Percentiles rank a stretch among this genome's conserved stretches.
phyloP scores from a whole-genome alignment of 1,139 yeast genomes.

The Yamadazyma dendronema region DNA sequence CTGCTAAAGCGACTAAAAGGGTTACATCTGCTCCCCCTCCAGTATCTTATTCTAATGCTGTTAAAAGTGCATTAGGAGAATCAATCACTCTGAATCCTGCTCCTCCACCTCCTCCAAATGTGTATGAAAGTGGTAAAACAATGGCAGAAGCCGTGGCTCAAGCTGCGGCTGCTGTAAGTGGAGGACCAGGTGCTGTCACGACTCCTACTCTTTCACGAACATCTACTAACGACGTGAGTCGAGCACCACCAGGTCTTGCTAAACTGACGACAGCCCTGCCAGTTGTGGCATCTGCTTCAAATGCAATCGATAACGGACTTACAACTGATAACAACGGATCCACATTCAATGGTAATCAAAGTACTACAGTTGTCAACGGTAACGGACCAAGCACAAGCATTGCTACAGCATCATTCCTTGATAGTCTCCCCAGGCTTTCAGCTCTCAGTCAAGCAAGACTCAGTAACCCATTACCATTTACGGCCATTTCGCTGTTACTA shows the following conservation, averaged over 20 bases:
- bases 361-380: conserved; percentile 5
- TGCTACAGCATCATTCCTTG: conserved; percentile 23
- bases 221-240: neutral
- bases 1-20: conserved; percentile 1
- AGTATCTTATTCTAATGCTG: conserved; percentile 22
- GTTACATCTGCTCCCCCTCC: conserved; percentile 9
- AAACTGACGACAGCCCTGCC: neutral
- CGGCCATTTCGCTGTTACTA: conserved; percentile 54
- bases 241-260: conserved; percentile 1
- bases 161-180: conserved; percentile 3
- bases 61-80: conserved; percentile 16
- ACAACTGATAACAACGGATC: conserved; percentile 9
- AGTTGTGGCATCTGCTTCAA: conserved; percentile 15
- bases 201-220: conserved; percentile 1
- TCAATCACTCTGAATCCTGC: conserved; percentile 6
- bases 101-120: conserved; percentile 10
- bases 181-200: conserved; percentile 7
- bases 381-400: conserved; percentile 15
- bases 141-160: conserved; percentile 17
- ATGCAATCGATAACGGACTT: conserved; percentile 9
- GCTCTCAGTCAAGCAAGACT: conserved; percentile 36
- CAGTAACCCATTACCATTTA: conserved; percentile 53
- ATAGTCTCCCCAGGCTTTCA: conserved; percentile 29
- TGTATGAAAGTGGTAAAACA: conserved; percentile 15
- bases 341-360: conserved; percentile 9